Evolutionary conservation across 805 yeast species (phyloP).

Genomic region (Blastobotrys chiropterorum): DNA sequence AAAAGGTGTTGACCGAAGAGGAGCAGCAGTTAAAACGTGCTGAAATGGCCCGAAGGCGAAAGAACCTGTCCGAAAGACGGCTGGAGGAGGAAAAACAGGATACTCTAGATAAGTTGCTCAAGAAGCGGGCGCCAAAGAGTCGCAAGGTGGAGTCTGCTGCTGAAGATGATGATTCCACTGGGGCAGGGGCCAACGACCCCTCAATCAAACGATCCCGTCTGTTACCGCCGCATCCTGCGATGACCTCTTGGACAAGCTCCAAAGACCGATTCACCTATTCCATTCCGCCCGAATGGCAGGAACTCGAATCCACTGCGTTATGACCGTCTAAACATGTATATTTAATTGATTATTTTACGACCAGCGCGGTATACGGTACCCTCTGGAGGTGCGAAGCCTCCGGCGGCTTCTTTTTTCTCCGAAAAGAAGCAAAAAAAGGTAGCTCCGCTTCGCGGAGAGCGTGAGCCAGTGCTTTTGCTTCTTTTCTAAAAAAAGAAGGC

Average conservation of each 20-base stretch:
- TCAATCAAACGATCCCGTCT: conserved; percentile 17
- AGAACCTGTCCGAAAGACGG: conserved; percentile 73
- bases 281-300: conserved; percentile 20
- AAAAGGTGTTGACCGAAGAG: conserved; percentile 67
- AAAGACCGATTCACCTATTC: conserved; percentile 17
- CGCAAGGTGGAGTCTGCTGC: conserved; percentile 17
- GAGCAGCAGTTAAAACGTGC: conserved; percentile 75
- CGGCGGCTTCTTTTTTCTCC: too few relatives aligned
- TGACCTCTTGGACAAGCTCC: conserved; percentile 25
- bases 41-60: conserved; percentile 83
- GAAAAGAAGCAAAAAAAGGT: too few relatives aligned
- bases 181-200: background rate
- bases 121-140: conserved; percentile 62
- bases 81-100: conserved; percentile 91
- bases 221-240: conserved; percentile 28
- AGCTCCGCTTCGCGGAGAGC: too few relatives aligned
- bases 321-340: background rate
- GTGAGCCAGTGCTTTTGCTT: too few relatives aligned
- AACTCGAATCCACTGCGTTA: background rate
- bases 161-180: conserved; percentile 14
- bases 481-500: too few relatives aligned
- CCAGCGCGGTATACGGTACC: too few relatives aligned
- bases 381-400: too few relatives aligned
- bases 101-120: conserved; percentile 77
- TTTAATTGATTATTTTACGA: background rate